Evolutionary conservation across 2,329 filamentous ascomycete genomes (phyloP), one percentile per base, ranked within the genome.

Genomic region (Alternaria dauci): DNA sequence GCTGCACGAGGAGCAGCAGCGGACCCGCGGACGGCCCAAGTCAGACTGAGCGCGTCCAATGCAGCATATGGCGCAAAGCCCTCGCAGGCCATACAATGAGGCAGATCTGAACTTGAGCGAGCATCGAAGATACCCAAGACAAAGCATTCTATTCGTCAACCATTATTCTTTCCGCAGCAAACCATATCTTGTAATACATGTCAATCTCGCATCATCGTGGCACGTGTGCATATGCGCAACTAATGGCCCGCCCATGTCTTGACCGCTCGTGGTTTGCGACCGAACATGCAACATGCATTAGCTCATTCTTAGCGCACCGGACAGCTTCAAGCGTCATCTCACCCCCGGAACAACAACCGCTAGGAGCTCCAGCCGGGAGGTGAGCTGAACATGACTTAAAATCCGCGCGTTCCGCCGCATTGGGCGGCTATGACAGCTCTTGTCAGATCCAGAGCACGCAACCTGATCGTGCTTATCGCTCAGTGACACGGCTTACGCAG

Each of bases 1-100:
- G 70, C 69, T 78, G 38, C 72, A 77, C 36, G 77, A 78, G 58
- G 68, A 70, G 46, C 74, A 77, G 53, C 74, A 78, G 54, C 71
- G 72, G 39, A 69, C 71, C 23, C 71, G 75, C 14, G 65, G 65
- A 43, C 68, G 72, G 42, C 60, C 67, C 20, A 76, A 76, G 59
- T 59, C 61, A 52, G 73, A 75, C 41, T 74, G 46, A 59, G 67
- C 46, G 18, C 41, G 42, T 46, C 36, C n/a, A n/a, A 44, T 52
- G 32, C 46, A 53, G 38, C 30, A 26, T n/a, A 52, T 41, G 52
- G 30, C 59, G 47, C 52, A 48, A 59, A 52, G 46, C 18, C 53
- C 16, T 41, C 51, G 54, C 63, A 28, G 16, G 38, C 55, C 32
- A 55, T 36, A 59, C 41, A 18, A 52, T 30, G 39, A 55, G 47